These are phyloP conservation scores for Aspergillus transmontanensis DNA, from an alignment of 2,329 filamentous ascomycete species.

Conservation along the genomic window DNA sequence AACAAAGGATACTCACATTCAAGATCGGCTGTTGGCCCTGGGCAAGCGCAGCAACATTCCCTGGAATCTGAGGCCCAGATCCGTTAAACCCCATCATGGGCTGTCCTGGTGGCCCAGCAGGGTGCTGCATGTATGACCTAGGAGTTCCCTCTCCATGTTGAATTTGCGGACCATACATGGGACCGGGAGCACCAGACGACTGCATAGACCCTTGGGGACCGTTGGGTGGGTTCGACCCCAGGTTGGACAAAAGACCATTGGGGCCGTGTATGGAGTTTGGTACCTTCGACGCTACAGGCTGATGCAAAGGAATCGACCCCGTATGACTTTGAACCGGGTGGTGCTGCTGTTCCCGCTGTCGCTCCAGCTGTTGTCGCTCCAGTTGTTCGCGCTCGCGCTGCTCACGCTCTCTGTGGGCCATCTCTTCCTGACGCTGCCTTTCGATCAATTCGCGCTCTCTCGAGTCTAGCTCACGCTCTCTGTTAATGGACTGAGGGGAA, in stretches of 20 bases:
- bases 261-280: slow-evolving; percentile 86
- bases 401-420: slow-evolving; percentile 59
- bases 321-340: slow-evolving; percentile 84
- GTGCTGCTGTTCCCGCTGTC: slow-evolving; percentile 61
- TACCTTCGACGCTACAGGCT: slow-evolving; percentile 83
- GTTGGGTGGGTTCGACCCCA: slow-evolving; percentile 62
- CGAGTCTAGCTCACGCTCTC: slow-evolving; percentile 54
- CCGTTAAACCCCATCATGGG: slow-evolving; percentile 54
- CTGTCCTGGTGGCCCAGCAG: slow-evolving; percentile 55
- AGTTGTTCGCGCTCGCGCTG: slow-evolving; percentile 54
- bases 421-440: slow-evolving; percentile 58
- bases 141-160: slow-evolving; percentile 59
- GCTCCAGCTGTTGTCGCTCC: slow-evolving; percentile 59
- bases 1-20: slow-evolving; percentile 52
- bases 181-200: slow-evolving; percentile 61
- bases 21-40: slow-evolving; percentile 85
- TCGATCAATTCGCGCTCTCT: slow-evolving; percentile 56
- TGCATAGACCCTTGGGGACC: slow-evolving; percentile 58
- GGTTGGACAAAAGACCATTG: slow-evolving; percentile 79
- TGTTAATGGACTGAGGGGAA: slow-evolving; percentile 44
- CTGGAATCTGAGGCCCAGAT: slow-evolving; percentile 47
- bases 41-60: slow-evolving; percentile 61
- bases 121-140: slow-evolving; percentile 65
- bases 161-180: slow-evolving; percentile 70
- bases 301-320: slow-evolving; percentile 87